Conservation (phyloP, 73 alveolate species). For the Symbiodinium natans region DNA sequence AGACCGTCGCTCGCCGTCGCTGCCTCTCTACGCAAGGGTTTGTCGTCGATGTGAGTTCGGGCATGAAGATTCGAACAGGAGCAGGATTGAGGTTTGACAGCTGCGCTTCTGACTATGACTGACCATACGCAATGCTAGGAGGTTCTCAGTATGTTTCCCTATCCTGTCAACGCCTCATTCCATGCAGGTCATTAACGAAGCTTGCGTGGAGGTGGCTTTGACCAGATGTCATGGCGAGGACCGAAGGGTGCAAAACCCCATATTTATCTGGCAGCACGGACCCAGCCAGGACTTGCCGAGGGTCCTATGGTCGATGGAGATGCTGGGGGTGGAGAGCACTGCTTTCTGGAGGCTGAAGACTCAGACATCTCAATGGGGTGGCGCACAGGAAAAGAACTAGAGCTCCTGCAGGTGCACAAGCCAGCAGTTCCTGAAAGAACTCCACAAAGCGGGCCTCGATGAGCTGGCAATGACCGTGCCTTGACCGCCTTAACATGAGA, state of each 20-base stretch:
- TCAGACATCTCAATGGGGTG: background rate
- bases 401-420: constrained; percentile 4
- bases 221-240: background rate
- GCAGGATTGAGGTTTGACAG: no score
- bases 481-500: no score
- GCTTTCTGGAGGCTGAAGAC: background rate
- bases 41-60: no score
- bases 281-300: background rate
- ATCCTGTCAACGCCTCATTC: no score
- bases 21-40: no score
- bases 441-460: background rate
- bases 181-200: background rate
- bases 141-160: no score
- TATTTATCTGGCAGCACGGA: background rate
- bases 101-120: no score
- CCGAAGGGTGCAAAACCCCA: background rate
- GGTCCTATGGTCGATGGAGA: background rate
- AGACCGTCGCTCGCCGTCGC: no score
- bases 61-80: no score
- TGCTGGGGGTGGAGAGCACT: background rate
- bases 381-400: background rate
- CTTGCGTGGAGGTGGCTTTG: background rate
- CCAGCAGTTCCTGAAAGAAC: background rate
- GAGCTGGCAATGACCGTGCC: constrained; percentile 19
- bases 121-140: no score